These are phyloP conservation scores for Pyricularia grisea DNA, from an alignment of 2,329 filamentous ascomycete species.

Conservation along the genomic window DNA sequence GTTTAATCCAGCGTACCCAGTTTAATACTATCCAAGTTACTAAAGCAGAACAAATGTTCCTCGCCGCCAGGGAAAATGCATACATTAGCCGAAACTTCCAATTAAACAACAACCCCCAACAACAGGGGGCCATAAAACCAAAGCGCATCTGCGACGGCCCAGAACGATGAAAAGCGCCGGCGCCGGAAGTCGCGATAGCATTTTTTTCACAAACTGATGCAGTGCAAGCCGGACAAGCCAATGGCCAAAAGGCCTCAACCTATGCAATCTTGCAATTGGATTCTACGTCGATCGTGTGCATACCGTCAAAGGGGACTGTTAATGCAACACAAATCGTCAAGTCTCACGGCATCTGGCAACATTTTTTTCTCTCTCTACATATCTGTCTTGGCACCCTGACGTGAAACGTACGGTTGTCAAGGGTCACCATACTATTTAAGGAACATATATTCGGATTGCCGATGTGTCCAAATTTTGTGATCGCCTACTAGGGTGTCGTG, in stretches of 20 bases:
- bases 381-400: neutral
- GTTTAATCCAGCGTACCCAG: neutral
- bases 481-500: no score
- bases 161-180: no score
- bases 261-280: no score
- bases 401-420: neutral
- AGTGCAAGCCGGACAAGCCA: no score
- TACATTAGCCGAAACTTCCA: neutral
- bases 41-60: neutral
- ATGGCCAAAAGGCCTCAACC: no score
- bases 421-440: neutral
- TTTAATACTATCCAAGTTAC: neutral
- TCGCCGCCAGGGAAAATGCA: neutral
- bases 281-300: neutral
- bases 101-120: neutral
- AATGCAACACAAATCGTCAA: neutral
- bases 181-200: no score
- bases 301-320: neutral
- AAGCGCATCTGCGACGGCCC: neutral
- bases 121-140: neutral
- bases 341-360: neutral
- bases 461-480: neutral
- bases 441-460: neutral
- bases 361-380: neutral
- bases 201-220: no score